Base-by-base conservation (phyloP, 2,329 filamentous ascomycete species). In the Calonectria pseudoreteaudii region DNA sequence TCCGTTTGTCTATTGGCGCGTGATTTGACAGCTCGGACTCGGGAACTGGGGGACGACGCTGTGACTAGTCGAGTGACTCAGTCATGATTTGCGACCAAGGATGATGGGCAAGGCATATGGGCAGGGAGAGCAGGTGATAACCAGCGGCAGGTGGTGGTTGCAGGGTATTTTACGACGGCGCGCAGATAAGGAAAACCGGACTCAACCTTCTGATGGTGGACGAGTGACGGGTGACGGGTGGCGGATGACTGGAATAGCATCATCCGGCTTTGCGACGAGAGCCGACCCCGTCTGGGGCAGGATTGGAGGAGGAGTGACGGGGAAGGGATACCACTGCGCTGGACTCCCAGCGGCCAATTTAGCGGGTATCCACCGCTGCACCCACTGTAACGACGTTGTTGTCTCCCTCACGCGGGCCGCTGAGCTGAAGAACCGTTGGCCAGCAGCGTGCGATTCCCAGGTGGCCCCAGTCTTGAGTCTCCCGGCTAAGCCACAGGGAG, bases 51-150 rank as follows among this genome's bases (percentile, higher is more conserved):
- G 71, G 66, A 23, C n/a, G n/a, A 5, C 9, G n/a, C 44, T 47
- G 74, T 80, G 79, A 80, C 79, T 78, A 47, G 72, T 36, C 52
- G 53, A 70, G 53, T 67, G 68, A 67, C 71, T 66, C 56, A 53
- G 41, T 62, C 56, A 62, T 62, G 34, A 28, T 26, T 36, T 28
- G n/a, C 34, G 52, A 65, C 53, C 62, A 64, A 70, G 75, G 73
- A 73, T 79, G 77, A 80, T 68, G 73, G 66, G 36, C 58, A 36
- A 36, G 20, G 60, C 70, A 69, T 50, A 66, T 69, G 62, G 62
- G 64, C 60, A 38, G n/a, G 66, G n/a, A 34, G 60, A 56, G 65
- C 72, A 71, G 68, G 56, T 71, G 68, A 71, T 64, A 36, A 64
- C 41, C 10, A 65, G 60, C 36, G 52, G 68, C 26, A 64, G 64